phyloP scores from a whole-genome alignment of 169 alveolate species.

The Plasmodium coatneyi region DNA sequence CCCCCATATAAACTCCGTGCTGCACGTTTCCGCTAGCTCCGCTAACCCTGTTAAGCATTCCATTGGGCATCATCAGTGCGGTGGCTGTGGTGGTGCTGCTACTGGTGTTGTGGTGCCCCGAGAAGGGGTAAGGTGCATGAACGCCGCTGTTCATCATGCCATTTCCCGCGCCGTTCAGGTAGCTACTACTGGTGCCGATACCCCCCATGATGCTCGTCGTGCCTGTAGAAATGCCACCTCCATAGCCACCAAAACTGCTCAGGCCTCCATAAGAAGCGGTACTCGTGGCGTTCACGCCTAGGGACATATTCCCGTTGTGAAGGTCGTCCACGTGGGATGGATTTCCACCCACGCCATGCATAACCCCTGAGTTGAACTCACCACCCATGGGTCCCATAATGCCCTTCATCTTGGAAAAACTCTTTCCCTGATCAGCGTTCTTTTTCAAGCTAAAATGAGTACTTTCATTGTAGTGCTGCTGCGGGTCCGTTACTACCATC shows the following conservation, averaged over 20 bases:
- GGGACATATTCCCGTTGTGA: neutral
- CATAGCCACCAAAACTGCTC: neutral
- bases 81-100: neutral
- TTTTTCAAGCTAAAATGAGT: neutral
- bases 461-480: neutral
- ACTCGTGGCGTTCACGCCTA: neutral
- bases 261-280: neutral
- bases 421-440: neutral
- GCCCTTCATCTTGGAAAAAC: neutral
- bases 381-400: neutral
- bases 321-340: neutral
- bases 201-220: neutral
- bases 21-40: neutral
- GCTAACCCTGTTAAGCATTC: neutral
- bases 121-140: neutral
- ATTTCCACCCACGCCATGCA: neutral
- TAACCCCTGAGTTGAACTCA: neutral
- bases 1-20: neutral
- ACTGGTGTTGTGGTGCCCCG: constrained; percentile 2
- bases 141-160: neutral
- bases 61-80: constrained; percentile 11
- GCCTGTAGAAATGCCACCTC: neutral
- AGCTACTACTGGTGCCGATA: neutral
- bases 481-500: neutral
- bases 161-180: neutral